These are phyloP conservation scores for Remersonia thermophila DNA, from an alignment of 2,329 filamentous ascomycete species.

Conservation along the genomic window DNA sequence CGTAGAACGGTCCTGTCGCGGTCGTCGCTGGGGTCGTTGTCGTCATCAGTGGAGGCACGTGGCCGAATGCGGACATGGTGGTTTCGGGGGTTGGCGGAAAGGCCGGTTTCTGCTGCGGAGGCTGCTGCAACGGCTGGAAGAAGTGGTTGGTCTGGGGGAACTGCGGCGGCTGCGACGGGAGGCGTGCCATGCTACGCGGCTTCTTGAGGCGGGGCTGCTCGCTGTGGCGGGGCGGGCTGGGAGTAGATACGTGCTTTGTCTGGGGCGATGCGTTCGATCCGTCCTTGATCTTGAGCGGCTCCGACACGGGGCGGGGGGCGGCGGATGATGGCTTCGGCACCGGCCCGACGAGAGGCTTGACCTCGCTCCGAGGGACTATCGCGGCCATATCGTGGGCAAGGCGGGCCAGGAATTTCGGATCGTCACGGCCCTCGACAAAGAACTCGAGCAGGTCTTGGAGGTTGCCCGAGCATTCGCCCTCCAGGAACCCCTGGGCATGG, in stretches of 20 bases:
- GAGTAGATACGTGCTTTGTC: constrained; percentile 13
- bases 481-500: constrained; percentile 43
- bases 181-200: constrained; percentile 10
- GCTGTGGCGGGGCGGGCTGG: constrained; percentile 7
- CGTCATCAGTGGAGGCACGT: background rate
- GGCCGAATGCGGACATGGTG: too few relatives aligned
- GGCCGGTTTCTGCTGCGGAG: too few relatives aligned
- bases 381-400: constrained; percentile 44
- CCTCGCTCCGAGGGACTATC: constrained; percentile 11
- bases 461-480: constrained; percentile 50
- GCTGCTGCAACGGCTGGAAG: too few relatives aligned
- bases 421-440: constrained; percentile 45
- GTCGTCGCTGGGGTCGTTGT: constrained; percentile 1
- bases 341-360: constrained; percentile 5
- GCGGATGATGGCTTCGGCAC: constrained; percentile 2
- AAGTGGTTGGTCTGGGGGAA: too few relatives aligned
- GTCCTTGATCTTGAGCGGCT: constrained; percentile 12
- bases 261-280: constrained; percentile 3
- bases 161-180: background rate
- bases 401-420: constrained; percentile 44
- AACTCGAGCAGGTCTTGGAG: constrained; percentile 54
- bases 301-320: constrained; percentile 12
- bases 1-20: constrained; percentile 8
- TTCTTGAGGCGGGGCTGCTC: constrained; percentile 8
- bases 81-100: too few relatives aligned